Conservation (phyloP, 495 filamentous ascomycete genomes). For the Rhizodiscina lignyota region DNA sequence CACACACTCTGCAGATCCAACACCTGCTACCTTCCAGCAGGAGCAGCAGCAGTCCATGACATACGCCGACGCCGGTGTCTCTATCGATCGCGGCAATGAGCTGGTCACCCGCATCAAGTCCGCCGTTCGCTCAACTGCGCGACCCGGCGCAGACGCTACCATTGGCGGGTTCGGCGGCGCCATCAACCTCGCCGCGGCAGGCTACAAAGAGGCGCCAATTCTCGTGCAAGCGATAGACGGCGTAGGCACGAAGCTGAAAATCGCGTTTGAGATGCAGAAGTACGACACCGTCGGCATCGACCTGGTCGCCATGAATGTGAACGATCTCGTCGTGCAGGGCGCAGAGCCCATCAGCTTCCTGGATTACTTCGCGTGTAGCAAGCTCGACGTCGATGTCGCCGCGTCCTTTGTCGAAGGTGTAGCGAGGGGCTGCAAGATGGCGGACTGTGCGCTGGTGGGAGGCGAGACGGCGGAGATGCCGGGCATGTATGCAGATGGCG, state of each 20-base stretch:
- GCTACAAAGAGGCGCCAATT: constrained; percentile 56
- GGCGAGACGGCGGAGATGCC: constrained; percentile 98
- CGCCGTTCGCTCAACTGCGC: constrained; percentile 59
- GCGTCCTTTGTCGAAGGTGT: constrained; percentile 75
- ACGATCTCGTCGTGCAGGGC: constrained; percentile 90
- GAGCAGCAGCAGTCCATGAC: no score
- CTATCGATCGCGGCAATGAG: constrained; percentile 78
- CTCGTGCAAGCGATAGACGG: constrained; percentile 87
- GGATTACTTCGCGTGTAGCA: constrained; percentile 86
- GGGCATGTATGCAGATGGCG: constrained; percentile 63
- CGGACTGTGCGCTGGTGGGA: constrained; percentile 78
- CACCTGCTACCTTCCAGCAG: background rate
- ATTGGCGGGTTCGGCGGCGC: constrained; percentile 93
- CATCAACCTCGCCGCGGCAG: constrained; percentile 63
- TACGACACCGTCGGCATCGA: constrained; percentile 88
- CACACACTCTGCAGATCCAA: constrained; percentile 14
- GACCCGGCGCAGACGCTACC: constrained; percentile 71
- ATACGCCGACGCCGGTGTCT: constrained; percentile 85
- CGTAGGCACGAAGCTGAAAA: constrained; percentile 90
- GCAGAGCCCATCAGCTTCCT: constrained; percentile 89
- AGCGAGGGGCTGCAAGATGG: constrained; percentile 62
- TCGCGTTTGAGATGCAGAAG: constrained; percentile 73
- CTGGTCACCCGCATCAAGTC: constrained; percentile 81
- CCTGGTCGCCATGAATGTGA: constrained; percentile 96
- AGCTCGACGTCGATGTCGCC: constrained; percentile 60